Conservation (phyloP, 2,329 filamentous ascomycete species). For the Orbilia brochopaga region DNA sequence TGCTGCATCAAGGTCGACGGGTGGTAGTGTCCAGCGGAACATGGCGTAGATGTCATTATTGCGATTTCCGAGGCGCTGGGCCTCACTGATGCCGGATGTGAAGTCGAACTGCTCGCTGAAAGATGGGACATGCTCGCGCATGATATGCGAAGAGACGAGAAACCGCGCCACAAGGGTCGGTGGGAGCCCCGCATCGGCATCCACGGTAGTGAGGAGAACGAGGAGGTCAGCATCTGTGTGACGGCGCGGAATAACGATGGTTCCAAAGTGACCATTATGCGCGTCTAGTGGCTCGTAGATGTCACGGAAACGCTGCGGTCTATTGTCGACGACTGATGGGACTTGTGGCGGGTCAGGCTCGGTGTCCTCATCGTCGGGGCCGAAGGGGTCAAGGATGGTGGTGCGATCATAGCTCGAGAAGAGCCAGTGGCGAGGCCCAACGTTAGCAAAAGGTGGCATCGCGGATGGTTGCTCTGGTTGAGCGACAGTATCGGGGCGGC, state of each 20-base stretch:
- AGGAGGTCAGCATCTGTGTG: conserved; percentile 13
- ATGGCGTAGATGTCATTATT: conserved; percentile 1
- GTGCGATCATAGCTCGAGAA: not conserved
- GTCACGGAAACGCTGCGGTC: not conserved
- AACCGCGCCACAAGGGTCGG: conserved; percentile 6
- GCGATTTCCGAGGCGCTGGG: not conserved
- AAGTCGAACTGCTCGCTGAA: conserved; percentile 8
- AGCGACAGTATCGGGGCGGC: too few relatives aligned
- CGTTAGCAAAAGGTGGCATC: not conserved
- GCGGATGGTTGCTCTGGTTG: too few relatives aligned
- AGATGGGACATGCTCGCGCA: conserved; percentile 7
- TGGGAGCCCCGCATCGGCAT: not conserved
- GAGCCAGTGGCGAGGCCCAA: conserved; percentile 7
- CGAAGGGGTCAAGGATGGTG: not conserved
- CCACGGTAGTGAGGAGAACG: conserved; percentile 2
- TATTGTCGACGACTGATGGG: not conserved
- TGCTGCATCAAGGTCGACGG: conserved; percentile 6
- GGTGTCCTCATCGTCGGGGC: not conserved
- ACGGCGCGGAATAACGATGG: conserved; percentile 20
- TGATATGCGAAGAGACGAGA: conserved; percentile 20
- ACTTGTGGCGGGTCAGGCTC: conserved; percentile 4
- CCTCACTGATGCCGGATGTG: not conserved
- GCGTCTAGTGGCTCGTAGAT: not conserved
- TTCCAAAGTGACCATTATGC: conserved; percentile 1
- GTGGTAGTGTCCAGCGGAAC: conserved; percentile 17